Evolutionary conservation across 2,329 filamentous ascomycete species (phyloP).

Genomic region (Penicillium janthinellum): DNA sequence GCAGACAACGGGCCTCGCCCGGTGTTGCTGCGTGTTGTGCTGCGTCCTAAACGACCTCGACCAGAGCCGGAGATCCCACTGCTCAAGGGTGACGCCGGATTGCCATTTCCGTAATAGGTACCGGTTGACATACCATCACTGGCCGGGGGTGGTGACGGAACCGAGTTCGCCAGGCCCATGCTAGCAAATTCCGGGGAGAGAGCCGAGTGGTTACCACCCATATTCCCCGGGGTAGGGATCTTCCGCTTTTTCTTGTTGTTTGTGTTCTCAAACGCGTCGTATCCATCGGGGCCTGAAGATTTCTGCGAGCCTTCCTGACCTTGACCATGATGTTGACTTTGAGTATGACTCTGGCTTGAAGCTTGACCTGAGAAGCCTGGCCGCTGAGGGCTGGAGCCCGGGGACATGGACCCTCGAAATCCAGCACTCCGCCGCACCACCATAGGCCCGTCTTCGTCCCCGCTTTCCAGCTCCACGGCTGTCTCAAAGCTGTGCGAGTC

Average conservation of each 20-base stretch:
- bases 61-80: conserved; percentile 82
- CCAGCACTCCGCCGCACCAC: conserved; percentile 46
- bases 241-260: conserved; percentile 99
- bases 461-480: conserved; percentile 60
- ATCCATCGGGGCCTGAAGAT: conserved; percentile 79
- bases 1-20: conserved; percentile 65
- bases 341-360: not conserved
- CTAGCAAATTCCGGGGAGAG: conserved; percentile 66
- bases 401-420: conserved; percentile 43
- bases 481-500: conserved; percentile 54
- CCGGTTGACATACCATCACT: conserved; percentile 51
- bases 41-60: conserved; percentile 77
- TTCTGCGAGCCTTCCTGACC: conserved; percentile 28
- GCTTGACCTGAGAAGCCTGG: conserved; percentile 31
- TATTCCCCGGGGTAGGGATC: conserved; percentile 84
- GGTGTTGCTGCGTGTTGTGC: conserved; percentile 49
- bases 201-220: conserved; percentile 59
- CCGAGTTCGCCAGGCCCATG: conserved; percentile 59
- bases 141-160: conserved; percentile 48
- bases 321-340: not conserved
- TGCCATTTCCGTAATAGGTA: conserved; percentile 60
- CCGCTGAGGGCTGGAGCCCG: conserved; percentile 30
- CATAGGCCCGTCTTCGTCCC: conserved; percentile 59
- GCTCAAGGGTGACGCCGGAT: conserved; percentile 56
- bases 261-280: conserved; percentile 96